Evolutionary conservation across 768 basidiomycete genomes (phyloP).

Genomic region (Russula griseocarnosa): DNA sequence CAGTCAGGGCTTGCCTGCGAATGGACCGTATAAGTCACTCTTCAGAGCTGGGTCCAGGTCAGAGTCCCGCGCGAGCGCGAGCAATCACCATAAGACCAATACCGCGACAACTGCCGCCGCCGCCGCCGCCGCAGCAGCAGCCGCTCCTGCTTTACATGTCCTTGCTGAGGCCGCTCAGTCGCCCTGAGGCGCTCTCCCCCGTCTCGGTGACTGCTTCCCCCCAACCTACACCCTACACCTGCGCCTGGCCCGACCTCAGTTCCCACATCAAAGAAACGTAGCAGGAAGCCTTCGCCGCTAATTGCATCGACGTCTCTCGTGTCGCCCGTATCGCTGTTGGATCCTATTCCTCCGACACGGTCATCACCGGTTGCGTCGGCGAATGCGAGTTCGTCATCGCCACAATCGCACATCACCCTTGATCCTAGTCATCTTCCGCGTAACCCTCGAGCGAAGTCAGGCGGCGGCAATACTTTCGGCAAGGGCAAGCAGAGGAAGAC

Average conservation of each 20-base stretch:
- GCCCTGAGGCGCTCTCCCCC: conserved; percentile 7
- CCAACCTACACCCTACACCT: no score
- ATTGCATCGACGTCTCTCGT: no score
- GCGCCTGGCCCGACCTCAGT: no score
- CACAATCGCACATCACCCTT: not conserved
- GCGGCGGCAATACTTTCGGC: not conserved
- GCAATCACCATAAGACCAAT: not conserved
- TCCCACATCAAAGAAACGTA: no score
- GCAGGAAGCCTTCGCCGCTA: no score
- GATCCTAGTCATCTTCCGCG: not conserved
- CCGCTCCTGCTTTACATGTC: conserved; percentile 17
- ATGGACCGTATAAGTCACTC: conserved; percentile 25
- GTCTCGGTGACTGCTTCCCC: not conserved
- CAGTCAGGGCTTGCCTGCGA: conserved; percentile 18
- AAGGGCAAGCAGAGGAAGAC: not conserved
- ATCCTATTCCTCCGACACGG: not conserved
- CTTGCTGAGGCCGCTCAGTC: conserved; percentile 22
- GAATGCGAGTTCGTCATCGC: not conserved
- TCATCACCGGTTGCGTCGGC: not conserved
- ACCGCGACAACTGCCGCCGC: no score
- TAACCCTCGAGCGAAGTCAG: not conserved
- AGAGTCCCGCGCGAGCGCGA: conserved; percentile 10
- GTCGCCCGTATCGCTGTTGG: not conserved
- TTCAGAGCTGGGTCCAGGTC: conserved; percentile 18
- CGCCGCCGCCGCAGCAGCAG: not conserved